Conservation (phyloP, 2,329 filamentous ascomycete species). For the Rasamsonia emersonii region DNA sequence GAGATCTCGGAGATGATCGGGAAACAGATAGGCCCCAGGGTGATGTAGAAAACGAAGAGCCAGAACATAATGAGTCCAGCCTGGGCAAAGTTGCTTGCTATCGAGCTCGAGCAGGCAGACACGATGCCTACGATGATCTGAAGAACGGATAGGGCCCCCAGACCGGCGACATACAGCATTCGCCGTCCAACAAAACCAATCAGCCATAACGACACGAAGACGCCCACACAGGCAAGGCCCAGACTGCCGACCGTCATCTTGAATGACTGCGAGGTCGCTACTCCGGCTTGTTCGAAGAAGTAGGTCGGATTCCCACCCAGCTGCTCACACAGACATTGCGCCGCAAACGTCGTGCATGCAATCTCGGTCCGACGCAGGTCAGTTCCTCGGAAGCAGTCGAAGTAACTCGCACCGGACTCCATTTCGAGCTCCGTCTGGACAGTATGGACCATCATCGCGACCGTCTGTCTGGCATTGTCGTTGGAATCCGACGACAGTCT, state of each 20-base stretch:
- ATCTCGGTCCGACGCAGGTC: conserved; percentile 35
- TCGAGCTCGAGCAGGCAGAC: conserved; percentile 32
- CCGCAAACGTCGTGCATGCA: conserved; percentile 34
- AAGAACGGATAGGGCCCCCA: conserved; percentile 22
- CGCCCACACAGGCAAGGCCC: conserved; percentile 27
- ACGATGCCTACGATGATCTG: conserved; percentile 29
- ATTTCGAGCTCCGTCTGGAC: conserved; percentile 58
- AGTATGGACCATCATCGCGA: conserved; percentile 88
- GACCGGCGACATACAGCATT: conserved; percentile 22
- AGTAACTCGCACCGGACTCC: conserved; percentile 59
- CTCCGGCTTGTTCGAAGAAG: conserved; percentile 38
- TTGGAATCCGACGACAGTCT: conserved; percentile 34
- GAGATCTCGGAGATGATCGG: conserved; percentile 39
- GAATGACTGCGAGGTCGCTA: conserved; percentile 25
- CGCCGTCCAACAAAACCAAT: conserved; percentile 25
- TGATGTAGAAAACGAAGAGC: conserved; percentile 31
- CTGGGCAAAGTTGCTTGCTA: conserved; percentile 25
- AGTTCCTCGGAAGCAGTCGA: conserved; percentile 32
- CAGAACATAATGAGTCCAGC: conserved; percentile 29
- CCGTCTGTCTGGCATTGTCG: conserved; percentile 57
- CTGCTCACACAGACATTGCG: conserved; percentile 35
- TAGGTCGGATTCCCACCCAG: conserved; percentile 39
- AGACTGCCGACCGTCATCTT: conserved; percentile 29
- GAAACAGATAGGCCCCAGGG: conserved; percentile 36
- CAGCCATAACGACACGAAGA: conserved; percentile 23